Evolutionary conservation across 805 yeast species (phyloP), one percentile per base, ranked within the genome.

Genomic region (Hanseniaspora vineae): DNA sequence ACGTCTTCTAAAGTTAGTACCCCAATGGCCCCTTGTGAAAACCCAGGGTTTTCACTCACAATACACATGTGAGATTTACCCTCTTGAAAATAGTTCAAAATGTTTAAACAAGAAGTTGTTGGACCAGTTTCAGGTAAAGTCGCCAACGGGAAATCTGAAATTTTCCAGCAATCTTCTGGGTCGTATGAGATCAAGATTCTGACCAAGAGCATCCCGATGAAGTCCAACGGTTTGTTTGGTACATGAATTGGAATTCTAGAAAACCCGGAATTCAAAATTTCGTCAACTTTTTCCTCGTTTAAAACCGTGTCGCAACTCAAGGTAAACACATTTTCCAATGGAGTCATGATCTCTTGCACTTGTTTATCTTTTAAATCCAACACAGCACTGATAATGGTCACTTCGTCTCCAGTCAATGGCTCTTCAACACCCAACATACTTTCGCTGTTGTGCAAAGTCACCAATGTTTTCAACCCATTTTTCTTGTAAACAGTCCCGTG

Each of bases 41-140:
- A 77, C 42, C 98, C 98, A 0, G 97, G 97, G 42, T 72, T 71
- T 49, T 80, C 81, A 53, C 90, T 80, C 9, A 90, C 96, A 35
- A 89, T 80, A 57, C 92, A 90, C 98, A 90, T 90, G 66, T 90
- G 98, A 1, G 95, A 82, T 65, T 88, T 89, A 51, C 98, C 98
- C 64, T 90, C 97, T 65, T 90, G 98, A 73, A 92, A 90, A 66
- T 90, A 90, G 65, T 90, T 90, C 59, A 90, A 73, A 54, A 90
- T 89, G 65, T 92, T 90, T 60, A 90, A 71, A 64, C 97, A 90
- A 6, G 96, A 87, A 3, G 97, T 89, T 46, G 83, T 88, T 19
- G 86, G 82, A 2, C 83, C 78, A 0, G 98, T 90, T 66, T 90
- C 97, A 0, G 98, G 98, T 43, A 90, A 72, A 0, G 97, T 92